These are phyloP conservation scores for Clavulina sp. DNA, from an alignment of 768 basidiomycete species.

Conservation along the genomic window DNA sequence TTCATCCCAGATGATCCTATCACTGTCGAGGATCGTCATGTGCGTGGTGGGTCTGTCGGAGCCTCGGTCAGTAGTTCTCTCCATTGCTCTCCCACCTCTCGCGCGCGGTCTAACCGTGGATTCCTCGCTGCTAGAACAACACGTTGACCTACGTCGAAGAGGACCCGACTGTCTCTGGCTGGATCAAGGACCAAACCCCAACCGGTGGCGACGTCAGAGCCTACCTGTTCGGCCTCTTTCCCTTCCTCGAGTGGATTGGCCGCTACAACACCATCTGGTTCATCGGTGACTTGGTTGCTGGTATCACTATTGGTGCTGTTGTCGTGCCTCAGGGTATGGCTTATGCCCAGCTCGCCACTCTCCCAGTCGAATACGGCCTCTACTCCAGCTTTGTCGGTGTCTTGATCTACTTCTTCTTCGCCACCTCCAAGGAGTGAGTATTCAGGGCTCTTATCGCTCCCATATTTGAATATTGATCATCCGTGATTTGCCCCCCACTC, in stretches of 20 bases:
- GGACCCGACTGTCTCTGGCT: neutral
- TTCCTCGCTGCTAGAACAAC: too few relatives aligned
- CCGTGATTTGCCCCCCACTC: too few relatives aligned
- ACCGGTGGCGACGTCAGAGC: neutral
- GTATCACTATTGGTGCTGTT: conserved; percentile 87
- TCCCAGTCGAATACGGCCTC: conserved; percentile 76
- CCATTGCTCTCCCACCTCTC: too few relatives aligned
- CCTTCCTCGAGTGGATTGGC: conserved; percentile 61
- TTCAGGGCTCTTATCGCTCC: neutral
- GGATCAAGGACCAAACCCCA: neutral
- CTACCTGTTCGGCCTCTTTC: conserved; percentile 1
- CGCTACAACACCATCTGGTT: conserved; percentile 66
- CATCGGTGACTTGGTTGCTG: conserved; percentile 74
- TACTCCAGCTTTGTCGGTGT: conserved; percentile 89
- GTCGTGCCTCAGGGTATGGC: conserved; percentile 66
- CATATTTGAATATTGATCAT: neutral
- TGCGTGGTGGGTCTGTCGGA: too few relatives aligned
- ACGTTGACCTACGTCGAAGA: neutral
- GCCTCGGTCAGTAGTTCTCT: too few relatives aligned
- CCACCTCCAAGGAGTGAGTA: conserved; percentile 77
- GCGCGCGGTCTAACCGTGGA: too few relatives aligned
- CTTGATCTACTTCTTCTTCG: conserved; percentile 47
- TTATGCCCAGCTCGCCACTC: conserved; percentile 41
- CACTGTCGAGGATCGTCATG: too few relatives aligned
- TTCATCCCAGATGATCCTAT: too few relatives aligned